Conservation (phyloP, 345 rosid species). For the Schrenkiella parvula region DNA sequence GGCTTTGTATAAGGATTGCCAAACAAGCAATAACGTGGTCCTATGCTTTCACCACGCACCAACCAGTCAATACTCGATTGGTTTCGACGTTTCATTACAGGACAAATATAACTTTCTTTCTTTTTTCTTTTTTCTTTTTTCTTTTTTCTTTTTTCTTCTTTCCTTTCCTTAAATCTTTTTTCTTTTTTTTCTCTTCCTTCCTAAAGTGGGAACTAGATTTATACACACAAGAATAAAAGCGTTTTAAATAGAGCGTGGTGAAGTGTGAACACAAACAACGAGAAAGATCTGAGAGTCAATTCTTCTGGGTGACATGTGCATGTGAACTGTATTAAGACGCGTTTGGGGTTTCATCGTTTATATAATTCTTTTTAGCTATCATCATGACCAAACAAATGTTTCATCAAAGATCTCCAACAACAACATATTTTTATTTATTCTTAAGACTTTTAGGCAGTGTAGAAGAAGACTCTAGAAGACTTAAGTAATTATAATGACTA, state of each 20-base stretch:
- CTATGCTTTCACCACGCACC: constrained; percentile 18
- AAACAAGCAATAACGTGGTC: constrained; percentile 28
- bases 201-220: no score
- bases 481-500: constrained; percentile 1
- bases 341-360: constrained; percentile 17
- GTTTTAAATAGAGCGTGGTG: constrained; percentile 1
- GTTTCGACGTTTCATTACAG: neutral
- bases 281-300: constrained; percentile 29
- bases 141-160: no score
- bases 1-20: constrained; percentile 2
- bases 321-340: constrained; percentile 28
- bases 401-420: constrained; percentile 5
- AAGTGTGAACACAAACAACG: constrained; percentile 22
- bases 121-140: no score
- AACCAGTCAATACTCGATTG: constrained; percentile 17
- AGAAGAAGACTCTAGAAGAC: constrained; percentile 21
- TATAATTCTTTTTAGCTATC: neutral
- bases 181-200: no score
- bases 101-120: no score
- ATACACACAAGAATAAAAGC: neutral
- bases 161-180: no score
- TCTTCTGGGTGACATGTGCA: constrained; percentile 29
- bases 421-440: constrained; percentile 2
- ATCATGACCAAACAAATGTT: constrained; percentile 9
- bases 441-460: constrained; percentile 5